Conservation (phyloP, 1,284 basidiomycete species). For the Porogramme epimiltina region DNA sequence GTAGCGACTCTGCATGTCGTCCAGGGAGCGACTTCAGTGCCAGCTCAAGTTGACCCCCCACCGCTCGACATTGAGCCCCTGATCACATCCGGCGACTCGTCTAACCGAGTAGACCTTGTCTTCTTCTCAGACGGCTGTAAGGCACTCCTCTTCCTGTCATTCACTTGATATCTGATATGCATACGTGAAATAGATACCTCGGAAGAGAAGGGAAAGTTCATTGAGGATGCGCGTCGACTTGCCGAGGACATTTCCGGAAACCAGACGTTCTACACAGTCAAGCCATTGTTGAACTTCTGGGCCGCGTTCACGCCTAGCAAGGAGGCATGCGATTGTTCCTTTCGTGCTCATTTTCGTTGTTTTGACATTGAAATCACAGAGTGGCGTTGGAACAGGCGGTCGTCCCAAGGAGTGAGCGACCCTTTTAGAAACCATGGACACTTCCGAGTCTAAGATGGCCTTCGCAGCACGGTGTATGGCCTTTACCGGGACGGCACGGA, state of each 20-base stretch:
- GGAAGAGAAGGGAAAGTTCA: constrained; percentile 66
- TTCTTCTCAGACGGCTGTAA: constrained; percentile 86
- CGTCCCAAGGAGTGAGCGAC: constrained; percentile 61
- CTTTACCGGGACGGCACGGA: constrained; percentile 82
- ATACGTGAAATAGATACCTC: constrained; percentile 49
- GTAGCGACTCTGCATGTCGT: not conserved
- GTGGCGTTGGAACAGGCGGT: constrained; percentile 74
- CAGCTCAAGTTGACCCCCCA: constrained; percentile 28
- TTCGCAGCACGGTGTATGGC: constrained; percentile 69
- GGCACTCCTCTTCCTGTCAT: constrained; percentile 34
- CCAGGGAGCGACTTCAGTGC: not conserved
- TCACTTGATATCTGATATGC: not conserved
- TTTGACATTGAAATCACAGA: constrained; percentile 41
- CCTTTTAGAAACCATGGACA: not conserved
- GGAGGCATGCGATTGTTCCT: constrained; percentile 45
- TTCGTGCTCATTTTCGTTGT: not conserved
- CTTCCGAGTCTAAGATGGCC: not conserved
- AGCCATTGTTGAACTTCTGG: constrained; percentile 82
- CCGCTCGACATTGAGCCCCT: constrained; percentile 60
- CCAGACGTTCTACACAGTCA: constrained; percentile 78
- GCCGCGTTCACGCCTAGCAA: constrained; percentile 76
- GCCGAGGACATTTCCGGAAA: constrained; percentile 71
- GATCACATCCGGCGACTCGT: constrained; percentile 59
- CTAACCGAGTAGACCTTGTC: constrained; percentile 73
- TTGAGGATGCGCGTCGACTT: constrained; percentile 67